phyloP scores from a whole-genome alignment of 1,284 basidiomycete genomes.

The Puccinia novopanici region DNA sequence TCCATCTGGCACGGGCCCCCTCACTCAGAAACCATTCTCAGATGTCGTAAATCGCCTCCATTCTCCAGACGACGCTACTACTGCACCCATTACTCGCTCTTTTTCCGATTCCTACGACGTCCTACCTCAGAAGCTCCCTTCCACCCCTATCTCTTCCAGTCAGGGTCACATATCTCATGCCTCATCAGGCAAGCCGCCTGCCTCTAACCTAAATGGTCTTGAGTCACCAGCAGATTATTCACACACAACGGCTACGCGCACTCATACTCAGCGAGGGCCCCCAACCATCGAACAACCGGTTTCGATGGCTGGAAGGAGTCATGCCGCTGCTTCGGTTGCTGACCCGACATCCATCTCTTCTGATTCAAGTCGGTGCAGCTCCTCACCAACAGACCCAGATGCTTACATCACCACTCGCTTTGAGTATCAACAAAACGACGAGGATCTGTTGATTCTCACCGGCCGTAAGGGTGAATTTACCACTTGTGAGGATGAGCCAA shows the following conservation, averaged over 20 bases:
- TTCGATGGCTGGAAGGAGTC: background rate
- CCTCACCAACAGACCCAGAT: constrained; percentile 15
- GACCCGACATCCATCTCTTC: background rate
- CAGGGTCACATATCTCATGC: background rate
- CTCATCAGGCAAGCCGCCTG: background rate
- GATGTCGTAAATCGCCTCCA: background rate
- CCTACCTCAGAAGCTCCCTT: background rate
- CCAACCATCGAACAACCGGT: constrained; percentile 28
- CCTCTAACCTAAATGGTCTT: background rate
- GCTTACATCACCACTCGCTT: constrained; percentile 38
- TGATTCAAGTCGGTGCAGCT: constrained; percentile 55
- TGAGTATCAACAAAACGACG: constrained; percentile 31
- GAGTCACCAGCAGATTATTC: too few relatives aligned
- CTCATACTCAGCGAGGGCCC: background rate
- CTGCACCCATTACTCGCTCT: background rate
- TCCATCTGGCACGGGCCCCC: background rate
- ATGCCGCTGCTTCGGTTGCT: background rate
- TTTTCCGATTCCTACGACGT: background rate
- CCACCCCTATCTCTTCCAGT: background rate
- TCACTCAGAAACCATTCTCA: background rate
- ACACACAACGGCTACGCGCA: too few relatives aligned
- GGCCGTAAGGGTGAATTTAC: constrained; percentile 40
- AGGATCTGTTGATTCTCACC: constrained; percentile 34
- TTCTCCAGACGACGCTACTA: background rate
- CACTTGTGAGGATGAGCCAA: constrained; percentile 42